Conservation (phyloP, 2,329 filamentous ascomycete genomes). For the Colletotrichum orchidophilum region DNA sequence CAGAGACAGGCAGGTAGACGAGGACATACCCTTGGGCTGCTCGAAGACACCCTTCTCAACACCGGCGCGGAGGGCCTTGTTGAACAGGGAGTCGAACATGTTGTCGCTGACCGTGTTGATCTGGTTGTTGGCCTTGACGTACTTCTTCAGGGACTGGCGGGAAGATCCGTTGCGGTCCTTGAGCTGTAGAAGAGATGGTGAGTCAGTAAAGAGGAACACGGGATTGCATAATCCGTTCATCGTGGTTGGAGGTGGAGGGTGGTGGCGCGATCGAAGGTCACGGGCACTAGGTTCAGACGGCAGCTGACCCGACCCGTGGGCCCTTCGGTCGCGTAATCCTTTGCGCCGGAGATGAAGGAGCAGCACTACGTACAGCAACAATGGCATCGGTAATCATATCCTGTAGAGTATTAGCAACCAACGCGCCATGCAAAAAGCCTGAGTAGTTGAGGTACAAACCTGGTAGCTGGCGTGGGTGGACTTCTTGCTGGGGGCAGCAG, state of each 20-base stretch:
- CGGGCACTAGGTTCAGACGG: not conserved
- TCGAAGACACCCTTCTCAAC: conserved; percentile 88
- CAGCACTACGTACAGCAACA: conserved; percentile 61
- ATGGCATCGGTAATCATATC: conserved; percentile 73
- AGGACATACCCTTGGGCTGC: conserved; percentile 84
- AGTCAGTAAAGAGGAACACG: conserved; percentile 48
- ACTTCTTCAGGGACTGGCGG: conserved; percentile 70
- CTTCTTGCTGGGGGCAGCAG: conserved; percentile 47
- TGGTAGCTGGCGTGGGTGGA: conserved; percentile 66
- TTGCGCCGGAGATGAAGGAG: conserved; percentile 50
- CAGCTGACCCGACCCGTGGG: not conserved
- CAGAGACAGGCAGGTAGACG: not conserved
- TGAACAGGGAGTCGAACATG: conserved; percentile 80
- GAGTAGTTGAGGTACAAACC: conserved; percentile 51
- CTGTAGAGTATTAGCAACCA: conserved; percentile 52
- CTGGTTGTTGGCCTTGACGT: conserved; percentile 54
- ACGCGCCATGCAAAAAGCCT: conserved; percentile 32
- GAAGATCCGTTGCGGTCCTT: conserved; percentile 71
- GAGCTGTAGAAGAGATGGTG: conserved; percentile 54
- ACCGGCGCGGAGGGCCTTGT: conserved; percentile 83
- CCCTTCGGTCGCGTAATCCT: conserved; percentile 29
- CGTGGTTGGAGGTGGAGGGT: conserved; percentile 23
- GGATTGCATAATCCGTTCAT: conserved; percentile 23
- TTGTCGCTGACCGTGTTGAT: conserved; percentile 51
- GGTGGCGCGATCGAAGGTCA: conserved; percentile 34